Percentiles rank a stretch among this genome's conserved stretches.
Evolutionary conservation across 1,139 yeast genomes (phyloP).

Genomic region (Yamadazyma diospyri): DNA sequence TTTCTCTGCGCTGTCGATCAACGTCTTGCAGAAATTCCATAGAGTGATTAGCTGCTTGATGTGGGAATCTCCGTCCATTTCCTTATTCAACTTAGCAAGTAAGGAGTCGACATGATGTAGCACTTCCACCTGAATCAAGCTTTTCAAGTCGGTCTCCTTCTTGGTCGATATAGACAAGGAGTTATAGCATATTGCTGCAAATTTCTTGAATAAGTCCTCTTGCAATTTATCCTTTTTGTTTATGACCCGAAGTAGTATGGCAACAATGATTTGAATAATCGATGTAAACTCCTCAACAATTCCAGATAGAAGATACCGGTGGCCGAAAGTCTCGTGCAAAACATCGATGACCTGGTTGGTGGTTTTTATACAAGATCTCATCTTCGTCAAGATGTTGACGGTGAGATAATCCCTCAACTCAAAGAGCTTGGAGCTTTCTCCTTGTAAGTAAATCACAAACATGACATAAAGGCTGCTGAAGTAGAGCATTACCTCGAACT

Average conservation of each 20-base stretch:
- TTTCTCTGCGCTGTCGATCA: conserved; percentile 29
- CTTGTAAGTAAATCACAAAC: conserved; percentile 32
- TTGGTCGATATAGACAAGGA: conserved; percentile 7
- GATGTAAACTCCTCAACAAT: conserved; percentile 32
- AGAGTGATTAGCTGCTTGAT: conserved; percentile 29
- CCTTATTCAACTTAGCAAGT: conserved; percentile 16
- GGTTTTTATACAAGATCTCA: conserved; percentile 13
- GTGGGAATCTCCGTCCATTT: conserved; percentile 18
- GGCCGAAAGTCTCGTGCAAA: conserved; percentile 8
- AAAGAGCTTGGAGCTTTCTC: conserved; percentile 28
- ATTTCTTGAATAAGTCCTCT: conserved; percentile 13
- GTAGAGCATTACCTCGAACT: conserved; percentile 25
- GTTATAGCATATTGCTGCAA: conserved; percentile 12
- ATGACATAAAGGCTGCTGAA: conserved; percentile 30
- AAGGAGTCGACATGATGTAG: conserved; percentile 18
- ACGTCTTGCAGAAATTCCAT: conserved; percentile 42
- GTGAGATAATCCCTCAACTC: conserved; percentile 18
- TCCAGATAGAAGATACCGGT: conserved; percentile 26
- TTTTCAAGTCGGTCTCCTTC: conserved; percentile 9
- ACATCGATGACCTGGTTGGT: conserved; percentile 9
- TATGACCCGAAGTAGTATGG: conserved; percentile 28
- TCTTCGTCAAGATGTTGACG: conserved; percentile 17
- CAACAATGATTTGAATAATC: conserved; percentile 34
- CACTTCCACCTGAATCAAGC: conserved; percentile 18
- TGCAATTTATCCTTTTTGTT: conserved; percentile 11